phyloP scores from a whole-genome alignment of 2,329 filamentous ascomycete genomes.

The Xylaria multiplex region DNA sequence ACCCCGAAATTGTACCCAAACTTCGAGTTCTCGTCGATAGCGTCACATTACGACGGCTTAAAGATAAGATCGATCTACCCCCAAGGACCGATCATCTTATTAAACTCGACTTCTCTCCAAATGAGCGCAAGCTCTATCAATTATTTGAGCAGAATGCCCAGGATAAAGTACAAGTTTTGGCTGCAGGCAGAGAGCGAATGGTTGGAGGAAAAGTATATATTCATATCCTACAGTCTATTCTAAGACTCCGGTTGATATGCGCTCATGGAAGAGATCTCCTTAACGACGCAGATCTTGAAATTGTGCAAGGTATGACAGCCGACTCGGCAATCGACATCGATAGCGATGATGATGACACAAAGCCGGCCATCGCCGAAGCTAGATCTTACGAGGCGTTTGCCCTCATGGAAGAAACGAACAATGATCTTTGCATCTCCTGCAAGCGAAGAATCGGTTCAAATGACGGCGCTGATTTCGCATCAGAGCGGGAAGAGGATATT shows the following conservation, averaged over 20 bases:
- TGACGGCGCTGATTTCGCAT: conserved; percentile 66
- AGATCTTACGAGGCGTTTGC: conserved; percentile 88
- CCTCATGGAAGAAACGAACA: conserved; percentile 83
- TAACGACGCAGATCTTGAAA: conserved; percentile 81
- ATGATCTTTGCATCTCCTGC: conserved; percentile 78
- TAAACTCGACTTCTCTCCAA: conserved; percentile 76
- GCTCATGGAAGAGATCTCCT: conserved; percentile 94
- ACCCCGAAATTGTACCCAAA: conserved; percentile 84
- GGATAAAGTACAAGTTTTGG: conserved; percentile 81
- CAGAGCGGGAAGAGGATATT: conserved; percentile 69
- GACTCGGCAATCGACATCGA: conserved; percentile 91
- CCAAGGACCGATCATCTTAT: conserved; percentile 77
- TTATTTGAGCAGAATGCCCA: conserved; percentile 84
- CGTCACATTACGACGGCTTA: conserved; percentile 90
- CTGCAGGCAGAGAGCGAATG: conserved; percentile 67
- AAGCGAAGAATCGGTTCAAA: conserved; percentile 67
- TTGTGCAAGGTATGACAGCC: conserved; percentile 82
- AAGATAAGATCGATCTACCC: conserved; percentile 89
- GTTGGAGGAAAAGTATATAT: conserved; percentile 90
- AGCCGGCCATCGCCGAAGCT: conserved; percentile 68
- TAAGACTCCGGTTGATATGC: conserved; percentile 88
- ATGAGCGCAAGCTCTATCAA: conserved; percentile 83
- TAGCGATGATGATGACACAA: conserved; percentile 73
- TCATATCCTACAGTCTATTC: conserved; percentile 90
- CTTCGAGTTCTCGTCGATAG: conserved; percentile 90